Evolutionary conservation across 108 stramenopile species (phyloP), one percentile per base, ranked within the genome.

Genomic region (Discostella stelligeroides): DNA sequence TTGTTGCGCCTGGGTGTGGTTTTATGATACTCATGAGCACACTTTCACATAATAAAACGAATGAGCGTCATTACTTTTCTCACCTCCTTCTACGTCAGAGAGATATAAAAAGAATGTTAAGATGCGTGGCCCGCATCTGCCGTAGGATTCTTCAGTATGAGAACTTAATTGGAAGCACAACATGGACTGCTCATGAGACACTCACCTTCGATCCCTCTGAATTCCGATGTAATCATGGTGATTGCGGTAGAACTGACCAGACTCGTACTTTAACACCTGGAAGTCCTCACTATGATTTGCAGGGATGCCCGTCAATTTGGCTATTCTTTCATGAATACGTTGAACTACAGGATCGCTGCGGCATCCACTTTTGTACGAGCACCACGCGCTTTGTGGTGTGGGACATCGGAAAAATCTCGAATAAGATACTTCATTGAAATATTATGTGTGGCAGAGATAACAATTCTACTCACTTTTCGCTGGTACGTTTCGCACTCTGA

Each of bases 101-200:
- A 95, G 78, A 58, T 91, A 94, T 30, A 91, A 54, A 58, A 88
- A 89, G 58, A 94, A 84, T 5, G 92, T 94, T 46, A 89, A 75
- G 15, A 96, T 89, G 6, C 97, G 86, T 7, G 88, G 85, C 8
- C 94, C 88, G 43, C 70, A 73, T 39, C 68, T 62, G 43, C 41
- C n/a, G n/a, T n/a, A n/a, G n/a, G n/a, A n/a, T n/a, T n/a, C n/a
- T n/a, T n/a, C n/a, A n/a, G n/a, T n/a, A n/a, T n/a, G n/a, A n/a
- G n/a, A n/a, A n/a, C n/a, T n/a, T n/a, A n/a, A n/a, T n/a, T n/a
- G n/a, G n/a, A n/a, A n/a, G 15, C 24, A 25, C 28, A 27, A 17
- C 37, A 39, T 58, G 18, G 9, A 41, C 30, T 6, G 4, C 17
- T n/a, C 3, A 0, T 37, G 37, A 58, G 21, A 58, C 17, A 58